These are phyloP conservation scores for Chlorella ohadii DNA, from an alignment of 139 green algal species.

Conservation along the genomic window DNA sequence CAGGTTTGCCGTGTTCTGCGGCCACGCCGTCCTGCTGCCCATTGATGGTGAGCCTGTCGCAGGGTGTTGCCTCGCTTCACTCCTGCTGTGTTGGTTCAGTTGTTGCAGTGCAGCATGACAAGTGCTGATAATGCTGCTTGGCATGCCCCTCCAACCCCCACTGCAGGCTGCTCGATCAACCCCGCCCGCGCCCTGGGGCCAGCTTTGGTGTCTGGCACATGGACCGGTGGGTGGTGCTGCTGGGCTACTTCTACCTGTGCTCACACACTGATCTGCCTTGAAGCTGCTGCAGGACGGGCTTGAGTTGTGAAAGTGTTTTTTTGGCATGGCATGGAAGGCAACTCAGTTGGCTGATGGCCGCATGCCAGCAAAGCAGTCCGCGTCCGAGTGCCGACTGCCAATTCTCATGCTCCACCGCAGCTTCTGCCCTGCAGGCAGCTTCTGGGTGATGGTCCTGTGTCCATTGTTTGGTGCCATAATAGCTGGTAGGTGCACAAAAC, in stretches of 20 bases:
- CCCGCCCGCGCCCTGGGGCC: slow-evolving; percentile 56
- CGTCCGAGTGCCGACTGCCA: too few species aligned
- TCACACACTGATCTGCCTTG: not conserved
- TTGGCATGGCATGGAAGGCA: too few species aligned
- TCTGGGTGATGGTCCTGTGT: not conserved
- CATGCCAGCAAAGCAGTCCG: too few species aligned
- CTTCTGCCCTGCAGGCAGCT: too few species aligned
- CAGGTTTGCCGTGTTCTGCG: slow-evolving; percentile 48
- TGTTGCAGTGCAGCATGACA: too few species aligned
- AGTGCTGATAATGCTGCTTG: not conserved
- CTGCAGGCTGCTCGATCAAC: slow-evolving; percentile 46
- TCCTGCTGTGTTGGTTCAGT: too few species aligned
- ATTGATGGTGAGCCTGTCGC: slow-evolving; percentile 32
- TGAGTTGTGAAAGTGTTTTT: too few species aligned
- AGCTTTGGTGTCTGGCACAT: slow-evolving; percentile 51
- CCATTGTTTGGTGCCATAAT: not conserved
- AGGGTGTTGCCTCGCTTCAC: too few species aligned
- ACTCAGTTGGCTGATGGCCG: too few species aligned
- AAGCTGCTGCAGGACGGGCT: not conserved
- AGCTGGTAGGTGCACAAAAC: too few species aligned
- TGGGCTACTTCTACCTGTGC: not conserved
- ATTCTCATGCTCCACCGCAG: too few species aligned
- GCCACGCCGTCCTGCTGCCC: slow-evolving; percentile 45
- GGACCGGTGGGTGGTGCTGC: not conserved
- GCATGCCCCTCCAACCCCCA: not conserved